These are phyloP conservation scores for Whalleya microplaca DNA, from an alignment of 2,329 filamentous ascomycete species.

Conservation along the genomic window DNA sequence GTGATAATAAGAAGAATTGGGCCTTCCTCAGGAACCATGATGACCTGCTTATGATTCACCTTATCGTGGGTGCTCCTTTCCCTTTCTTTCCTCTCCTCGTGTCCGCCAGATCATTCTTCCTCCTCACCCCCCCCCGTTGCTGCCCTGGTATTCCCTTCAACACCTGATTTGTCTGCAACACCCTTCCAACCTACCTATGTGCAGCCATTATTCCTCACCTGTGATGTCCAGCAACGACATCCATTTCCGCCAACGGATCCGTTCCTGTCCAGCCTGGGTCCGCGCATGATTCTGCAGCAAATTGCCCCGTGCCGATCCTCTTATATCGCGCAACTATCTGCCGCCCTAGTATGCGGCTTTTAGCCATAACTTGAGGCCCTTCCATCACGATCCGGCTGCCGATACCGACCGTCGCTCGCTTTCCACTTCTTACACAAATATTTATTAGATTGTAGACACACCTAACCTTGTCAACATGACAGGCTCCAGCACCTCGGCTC, in stretches of 20 bases:
- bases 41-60: constrained; percentile 32
- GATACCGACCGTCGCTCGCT: constrained; percentile 10
- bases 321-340: constrained; percentile 9
- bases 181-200: constrained; percentile 9
- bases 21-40: constrained; percentile 18
- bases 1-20: constrained; percentile 14
- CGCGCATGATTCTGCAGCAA: constrained; percentile 17
- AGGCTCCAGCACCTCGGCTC: constrained; percentile 27
- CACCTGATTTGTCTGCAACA: background rate
- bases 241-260: constrained; percentile 9
- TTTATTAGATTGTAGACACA: constrained; percentile 13
- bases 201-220: constrained; percentile 7
- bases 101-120: background rate
- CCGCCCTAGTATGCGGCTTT: constrained; percentile 14
- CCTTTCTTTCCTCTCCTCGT: constrained; percentile 7
- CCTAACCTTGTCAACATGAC: constrained; percentile 37
- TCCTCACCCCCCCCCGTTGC: background rate
- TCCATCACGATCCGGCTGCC: constrained; percentile 4
- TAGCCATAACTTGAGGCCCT: constrained; percentile 9
- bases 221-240: constrained; percentile 16
- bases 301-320: constrained; percentile 7
- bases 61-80: constrained; percentile 24
- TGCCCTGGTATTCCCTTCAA: constrained; percentile 13
- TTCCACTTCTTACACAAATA: constrained; percentile 8
- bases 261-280: constrained; percentile 11